Percentiles rank a stretch among this genome's conserved stretches.
Evolutionary conservation across 2,329 filamentous ascomycete genomes (phyloP).

Genomic region (Alternaria alternata): DNA sequence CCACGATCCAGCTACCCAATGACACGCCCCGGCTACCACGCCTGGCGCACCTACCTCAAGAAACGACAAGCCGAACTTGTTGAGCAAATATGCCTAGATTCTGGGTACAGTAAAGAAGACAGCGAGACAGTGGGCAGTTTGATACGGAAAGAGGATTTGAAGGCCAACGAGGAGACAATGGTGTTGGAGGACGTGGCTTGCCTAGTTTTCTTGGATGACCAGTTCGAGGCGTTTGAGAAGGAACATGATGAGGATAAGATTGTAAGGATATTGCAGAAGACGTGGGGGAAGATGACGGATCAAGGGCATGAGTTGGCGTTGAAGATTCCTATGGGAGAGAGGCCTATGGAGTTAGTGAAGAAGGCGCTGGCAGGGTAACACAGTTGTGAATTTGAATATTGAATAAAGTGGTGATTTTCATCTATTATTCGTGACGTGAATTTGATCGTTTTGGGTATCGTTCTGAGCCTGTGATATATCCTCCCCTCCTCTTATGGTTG

Average conservation of each 20-base stretch:
- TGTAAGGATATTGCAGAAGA: slow-evolving; percentile 58
- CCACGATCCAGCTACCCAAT: slow-evolving; percentile 76
- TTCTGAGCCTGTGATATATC: not conserved
- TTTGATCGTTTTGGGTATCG: not conserved
- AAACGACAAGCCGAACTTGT: slow-evolving; percentile 74
- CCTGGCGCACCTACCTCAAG: slow-evolving; percentile 78
- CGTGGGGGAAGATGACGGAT: slow-evolving; percentile 53
- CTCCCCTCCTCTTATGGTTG: not conserved
- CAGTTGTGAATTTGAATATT: not conserved
- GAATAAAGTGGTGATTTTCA: not conserved
- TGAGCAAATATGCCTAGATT: slow-evolving; percentile 60
- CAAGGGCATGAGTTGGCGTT: slow-evolving; percentile 46
- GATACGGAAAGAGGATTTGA: slow-evolving; percentile 80
- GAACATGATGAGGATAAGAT: slow-evolving; percentile 80
- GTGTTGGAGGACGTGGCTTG: slow-evolving; percentile 86
- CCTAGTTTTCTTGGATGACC: slow-evolving; percentile 85
- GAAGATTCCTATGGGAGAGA: slow-evolving; percentile 44
- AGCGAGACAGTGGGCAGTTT: slow-evolving; percentile 71
- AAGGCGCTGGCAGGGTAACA: slow-evolving; percentile 43
- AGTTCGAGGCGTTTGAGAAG: slow-evolving; percentile 81
- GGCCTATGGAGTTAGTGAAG: slow-evolving; percentile 39
- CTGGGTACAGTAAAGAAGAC: slow-evolving; percentile 62
- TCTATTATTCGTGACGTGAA: too few relatives aligned
- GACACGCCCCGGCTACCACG: slow-evolving; percentile 78
- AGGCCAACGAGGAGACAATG: slow-evolving; percentile 72